Evolutionary conservation across 116 monocot genomes (phyloP), one percentile per base, ranked within the genome.

Genomic region (Posidonia oceanica): DNA sequence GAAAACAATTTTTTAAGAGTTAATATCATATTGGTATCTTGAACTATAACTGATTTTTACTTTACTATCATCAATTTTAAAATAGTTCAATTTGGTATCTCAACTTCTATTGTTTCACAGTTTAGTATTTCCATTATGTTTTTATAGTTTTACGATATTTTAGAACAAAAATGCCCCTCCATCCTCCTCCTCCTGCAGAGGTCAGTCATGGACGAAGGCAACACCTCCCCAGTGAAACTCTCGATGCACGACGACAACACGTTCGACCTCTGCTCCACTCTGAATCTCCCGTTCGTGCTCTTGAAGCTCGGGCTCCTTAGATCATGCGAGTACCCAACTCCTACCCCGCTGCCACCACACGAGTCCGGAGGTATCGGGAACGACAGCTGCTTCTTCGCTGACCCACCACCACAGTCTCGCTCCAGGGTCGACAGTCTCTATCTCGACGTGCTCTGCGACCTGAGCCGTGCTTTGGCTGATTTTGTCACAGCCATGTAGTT

Each of bases 401-500:
- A 85, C 7, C 52, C 68, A 44, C 54, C 55, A 1, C 44, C 39
- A 12, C 82, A 63, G 4, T 90, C 93, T 40, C 74, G 44, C 74
- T 98, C 98, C 16, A 90, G 90, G 20, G 93, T 88, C 36, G 65
- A 76, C 16, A 85, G 81, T 59, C 98, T 71, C 79, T 98, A 93
- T 51, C 90, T 74, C 48, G 98, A 93, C 55, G 98, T 85, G 62
- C 98, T 98, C 78, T 98, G 89, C 7, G 97, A 88, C 63, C 97
- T 68, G 16, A 83, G 11, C 39, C 87, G 71, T 14, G 98, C 98
- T 71, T 87, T 89, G 0, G 98, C 90, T 4, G 98, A 98, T 84
- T 93, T 93, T 40, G 98, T 98, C 36, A 93, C 86, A 2, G 87
- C 84, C 98, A 98, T 98, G 83, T 98, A 98, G 71, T 87, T 92